Evolutionary conservation across 2,329 filamentous ascomycete genomes (phyloP).

Genomic region (Pezicula radicicola): DNA sequence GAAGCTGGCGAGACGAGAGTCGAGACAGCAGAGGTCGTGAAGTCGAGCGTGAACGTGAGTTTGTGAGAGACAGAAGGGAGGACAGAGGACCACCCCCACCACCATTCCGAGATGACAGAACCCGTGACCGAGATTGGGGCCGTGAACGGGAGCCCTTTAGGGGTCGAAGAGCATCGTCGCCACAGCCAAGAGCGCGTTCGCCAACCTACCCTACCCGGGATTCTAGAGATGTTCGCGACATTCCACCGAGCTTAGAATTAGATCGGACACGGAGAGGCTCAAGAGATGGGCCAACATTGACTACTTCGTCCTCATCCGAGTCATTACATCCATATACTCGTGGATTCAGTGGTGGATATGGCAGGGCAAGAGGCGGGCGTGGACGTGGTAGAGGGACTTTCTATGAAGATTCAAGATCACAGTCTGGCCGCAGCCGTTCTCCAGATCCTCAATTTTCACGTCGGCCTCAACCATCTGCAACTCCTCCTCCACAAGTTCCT

Average conservation of each 20-base stretch:
- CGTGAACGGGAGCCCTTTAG: conserved; percentile 46
- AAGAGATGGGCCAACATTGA: conserved; percentile 70
- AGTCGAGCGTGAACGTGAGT: conserved; percentile 40
- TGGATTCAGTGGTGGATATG: conserved; percentile 39
- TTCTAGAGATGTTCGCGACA: conserved; percentile 41
- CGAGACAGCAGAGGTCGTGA: conserved; percentile 54
- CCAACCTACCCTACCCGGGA: conserved; percentile 57
- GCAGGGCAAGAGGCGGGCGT: conserved; percentile 49
- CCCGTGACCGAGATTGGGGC: conserved; percentile 49
- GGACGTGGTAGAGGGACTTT: conserved; percentile 47
- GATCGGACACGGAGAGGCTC: conserved; percentile 66
- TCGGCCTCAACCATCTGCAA: conserved; percentile 42
- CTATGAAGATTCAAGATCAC: conserved; percentile 52
- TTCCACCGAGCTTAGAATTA: conserved; percentile 61
- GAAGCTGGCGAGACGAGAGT: conserved; percentile 53
- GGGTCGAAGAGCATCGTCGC: conserved; percentile 61
- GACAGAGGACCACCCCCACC: conserved; percentile 41
- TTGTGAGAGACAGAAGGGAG: conserved; percentile 46
- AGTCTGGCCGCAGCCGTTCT: conserved; percentile 25
- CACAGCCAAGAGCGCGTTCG: conserved; percentile 57
- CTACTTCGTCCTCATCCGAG: conserved; percentile 69
- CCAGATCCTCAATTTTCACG: conserved; percentile 27
- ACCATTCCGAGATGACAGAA: conserved; percentile 55
- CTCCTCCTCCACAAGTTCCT: conserved; percentile 49
- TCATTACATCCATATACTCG: conserved; percentile 35